Percentiles rank a stretch among this genome's conserved stretches.
Evolutionary conservation across 192 early-diverging fungal genomes (phyloP).

Genomic region (Dissophora ornata): DNA sequence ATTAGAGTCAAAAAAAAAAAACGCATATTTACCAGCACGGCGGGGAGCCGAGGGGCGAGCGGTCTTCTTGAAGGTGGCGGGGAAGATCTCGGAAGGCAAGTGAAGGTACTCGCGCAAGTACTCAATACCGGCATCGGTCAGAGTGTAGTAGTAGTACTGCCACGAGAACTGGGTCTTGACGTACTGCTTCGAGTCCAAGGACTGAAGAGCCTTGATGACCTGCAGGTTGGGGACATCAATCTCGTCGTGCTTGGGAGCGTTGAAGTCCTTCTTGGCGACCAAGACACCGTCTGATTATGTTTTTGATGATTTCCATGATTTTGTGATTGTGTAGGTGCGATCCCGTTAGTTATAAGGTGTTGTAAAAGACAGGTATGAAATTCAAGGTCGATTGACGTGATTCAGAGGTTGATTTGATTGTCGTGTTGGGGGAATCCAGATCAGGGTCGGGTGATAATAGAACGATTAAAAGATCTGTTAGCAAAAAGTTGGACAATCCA

Average conservation of each 20-base stretch:
- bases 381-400: too few relatives aligned
- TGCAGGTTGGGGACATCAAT: constrained; percentile 98
- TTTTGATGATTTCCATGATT: too few relatives aligned
- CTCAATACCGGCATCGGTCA: constrained; percentile 97
- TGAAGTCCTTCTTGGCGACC: constrained; percentile 99
- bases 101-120: constrained; percentile 97
- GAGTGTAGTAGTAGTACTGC: constrained; percentile 99
- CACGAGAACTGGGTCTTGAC: constrained; percentile 99
- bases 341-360: too few relatives aligned
- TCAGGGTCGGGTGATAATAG: too few relatives aligned
- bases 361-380: too few relatives aligned
- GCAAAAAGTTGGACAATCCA: not conserved
- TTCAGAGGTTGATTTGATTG: not conserved
- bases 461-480: constrained; percentile 2
- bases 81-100: constrained; percentile 97
- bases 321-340: too few relatives aligned
- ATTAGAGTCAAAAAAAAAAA: not conserved
- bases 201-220: constrained; percentile 99
- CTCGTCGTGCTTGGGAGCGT: constrained; percentile 94
- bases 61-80: constrained; percentile 96
- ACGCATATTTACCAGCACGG: constrained; percentile 67
- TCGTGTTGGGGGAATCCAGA: too few relatives aligned
- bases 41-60: constrained; percentile 80
- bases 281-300: constrained; percentile 88
- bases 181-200: constrained; percentile 90